Conservation (phyloP, 352 stramenopile species). For the Peronospora destructor region DNA sequence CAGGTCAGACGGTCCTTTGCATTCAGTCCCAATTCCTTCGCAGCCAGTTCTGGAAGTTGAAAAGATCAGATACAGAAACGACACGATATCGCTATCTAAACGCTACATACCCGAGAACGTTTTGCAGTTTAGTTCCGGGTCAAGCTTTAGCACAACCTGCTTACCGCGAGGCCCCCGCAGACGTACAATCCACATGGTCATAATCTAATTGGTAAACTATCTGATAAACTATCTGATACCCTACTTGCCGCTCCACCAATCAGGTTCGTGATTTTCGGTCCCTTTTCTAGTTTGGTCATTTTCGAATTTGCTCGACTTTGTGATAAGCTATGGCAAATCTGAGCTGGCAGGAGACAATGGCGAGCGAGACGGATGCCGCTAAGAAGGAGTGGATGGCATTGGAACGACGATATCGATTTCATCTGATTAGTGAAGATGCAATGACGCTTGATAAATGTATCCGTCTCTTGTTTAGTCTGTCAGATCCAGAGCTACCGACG, state of each 20-base stretch:
- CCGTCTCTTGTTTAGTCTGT: slow-evolving; percentile 51
- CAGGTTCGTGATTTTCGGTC: not conserved
- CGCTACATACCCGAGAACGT: slow-evolving; percentile 45
- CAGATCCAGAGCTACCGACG: slow-evolving; percentile 52
- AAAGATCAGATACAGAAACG: slow-evolving; percentile 2
- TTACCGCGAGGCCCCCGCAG: slow-evolving; percentile 55
- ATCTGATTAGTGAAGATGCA: slow-evolving; percentile 18
- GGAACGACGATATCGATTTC: slow-evolving; percentile 54
- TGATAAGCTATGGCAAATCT: slow-evolving; percentile 7
- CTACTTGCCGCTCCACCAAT: not conserved
- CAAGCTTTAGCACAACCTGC: slow-evolving; percentile 43
- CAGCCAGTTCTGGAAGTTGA: slow-evolving; percentile 32
- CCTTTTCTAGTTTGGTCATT: slow-evolving; percentile 2
- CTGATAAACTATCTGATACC: too few relatives aligned
- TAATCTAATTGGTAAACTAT: too few relatives aligned
- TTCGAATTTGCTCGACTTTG: slow-evolving; percentile 3
- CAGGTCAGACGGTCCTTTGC: slow-evolving; percentile 38
- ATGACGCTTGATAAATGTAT: slow-evolving; percentile 12
- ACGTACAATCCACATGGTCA: slow-evolving; percentile 55
- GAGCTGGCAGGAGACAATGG: slow-evolving; percentile 29
- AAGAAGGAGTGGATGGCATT: slow-evolving; percentile 62
- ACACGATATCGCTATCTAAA: not conserved
- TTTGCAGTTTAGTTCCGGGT: slow-evolving; percentile 30
- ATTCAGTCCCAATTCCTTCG: slow-evolving; percentile 38
- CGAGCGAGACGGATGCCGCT: slow-evolving; percentile 27